Conservation (phyloP, 768 basidiomycete species). For the Amanita pseudoporphyria region DNA sequence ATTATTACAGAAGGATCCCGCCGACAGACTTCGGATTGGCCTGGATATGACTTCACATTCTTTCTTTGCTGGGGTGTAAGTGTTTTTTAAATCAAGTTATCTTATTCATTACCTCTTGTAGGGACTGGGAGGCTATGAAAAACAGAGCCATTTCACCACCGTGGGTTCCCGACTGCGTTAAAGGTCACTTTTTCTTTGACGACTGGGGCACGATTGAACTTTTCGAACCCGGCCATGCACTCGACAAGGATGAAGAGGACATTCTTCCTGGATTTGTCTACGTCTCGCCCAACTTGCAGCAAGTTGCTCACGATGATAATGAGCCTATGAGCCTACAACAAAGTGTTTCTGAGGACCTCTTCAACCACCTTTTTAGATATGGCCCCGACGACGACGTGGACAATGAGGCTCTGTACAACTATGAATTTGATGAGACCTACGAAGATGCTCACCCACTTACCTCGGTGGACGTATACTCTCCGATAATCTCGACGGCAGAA, state of each 20-base stretch:
- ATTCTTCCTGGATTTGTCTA: constrained; percentile 15
- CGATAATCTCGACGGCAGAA: neutral
- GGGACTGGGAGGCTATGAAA: constrained; percentile 20
- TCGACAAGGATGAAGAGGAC: constrained; percentile 11
- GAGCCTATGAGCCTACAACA: neutral
- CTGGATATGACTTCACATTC: constrained; percentile 20
- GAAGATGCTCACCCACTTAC: neutral
- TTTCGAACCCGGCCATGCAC: constrained; percentile 10
- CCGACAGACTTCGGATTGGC: constrained; percentile 16
- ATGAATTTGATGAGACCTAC: neutral
- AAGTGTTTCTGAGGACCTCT: neutral
- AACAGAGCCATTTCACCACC: constrained; percentile 16
- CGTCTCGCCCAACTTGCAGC: constrained; percentile 3
- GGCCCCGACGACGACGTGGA: neutral
- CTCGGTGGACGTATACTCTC: neutral
- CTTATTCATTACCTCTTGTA: constrained; percentile 2
- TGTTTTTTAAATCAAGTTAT: neutral
- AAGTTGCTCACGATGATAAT: too few species aligned
- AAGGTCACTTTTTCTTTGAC: constrained; percentile 13
- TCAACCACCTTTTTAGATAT: neutral
- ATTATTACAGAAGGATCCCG: constrained; percentile 21
- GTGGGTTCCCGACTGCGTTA: constrained; percentile 16
- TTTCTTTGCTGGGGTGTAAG: constrained; percentile 23
- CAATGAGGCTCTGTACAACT: neutral
- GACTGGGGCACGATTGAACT: constrained; percentile 2